Percentiles rank a stretch among this genome's conserved stretches.
Conservation (phyloP, 2,329 filamentous ascomycete species). For the Laburnicola sp. region DNA sequence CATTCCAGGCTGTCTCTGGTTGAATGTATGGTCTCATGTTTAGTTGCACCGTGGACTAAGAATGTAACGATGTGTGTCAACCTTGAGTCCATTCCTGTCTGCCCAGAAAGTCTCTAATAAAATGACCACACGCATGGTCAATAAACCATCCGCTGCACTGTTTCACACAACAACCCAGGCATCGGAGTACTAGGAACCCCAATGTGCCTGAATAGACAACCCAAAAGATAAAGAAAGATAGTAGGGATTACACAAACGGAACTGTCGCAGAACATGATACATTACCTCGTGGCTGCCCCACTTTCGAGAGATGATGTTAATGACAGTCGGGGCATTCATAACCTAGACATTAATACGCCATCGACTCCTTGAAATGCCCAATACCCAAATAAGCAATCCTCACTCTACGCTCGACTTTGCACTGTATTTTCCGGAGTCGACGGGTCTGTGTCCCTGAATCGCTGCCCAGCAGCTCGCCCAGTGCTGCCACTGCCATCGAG, state of each 20-base stretch:
- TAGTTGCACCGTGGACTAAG: no score
- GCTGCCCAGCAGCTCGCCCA: constrained; percentile 27
- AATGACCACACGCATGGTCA: no score
- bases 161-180: no score
- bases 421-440: constrained; percentile 1
- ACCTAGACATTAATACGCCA: not conserved
- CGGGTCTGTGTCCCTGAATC: constrained; percentile 19
- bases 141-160: no score
- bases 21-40: no score
- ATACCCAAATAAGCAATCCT: not conserved
- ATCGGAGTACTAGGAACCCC: no score
- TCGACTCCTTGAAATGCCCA: not conserved
- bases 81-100: no score
- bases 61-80: no score
- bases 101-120: no score
- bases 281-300: not conserved
- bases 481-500: constrained; percentile 74
- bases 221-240: not conserved
- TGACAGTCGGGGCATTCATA: constrained; percentile 5
- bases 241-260: constrained; percentile 3
- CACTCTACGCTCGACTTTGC: not conserved
- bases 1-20: no score
- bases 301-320: constrained; percentile 1
- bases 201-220: no score
- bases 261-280: not conserved